Conservation (phyloP, 495 filamentous ascomycete species). For the Podospora conica region DNA sequence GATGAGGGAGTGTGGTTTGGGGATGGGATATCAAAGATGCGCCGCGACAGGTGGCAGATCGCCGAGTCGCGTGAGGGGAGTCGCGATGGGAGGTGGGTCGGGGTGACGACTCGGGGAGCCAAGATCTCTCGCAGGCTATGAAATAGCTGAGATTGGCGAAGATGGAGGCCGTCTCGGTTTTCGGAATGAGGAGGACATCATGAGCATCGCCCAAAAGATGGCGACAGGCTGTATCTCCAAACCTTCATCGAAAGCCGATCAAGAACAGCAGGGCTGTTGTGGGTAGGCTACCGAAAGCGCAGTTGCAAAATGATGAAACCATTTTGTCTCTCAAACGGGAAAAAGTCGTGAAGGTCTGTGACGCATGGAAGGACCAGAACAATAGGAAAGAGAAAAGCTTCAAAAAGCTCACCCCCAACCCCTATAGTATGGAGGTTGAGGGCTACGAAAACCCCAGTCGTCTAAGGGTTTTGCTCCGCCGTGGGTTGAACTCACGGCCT, state of each 20-base stretch:
- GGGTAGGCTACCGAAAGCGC: neutral
- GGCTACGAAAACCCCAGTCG: neutral
- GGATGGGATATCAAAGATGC: neutral
- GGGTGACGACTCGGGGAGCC: neutral
- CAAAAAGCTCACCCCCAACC: neutral
- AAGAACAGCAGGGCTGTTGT: neutral
- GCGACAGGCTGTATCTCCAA: neutral
- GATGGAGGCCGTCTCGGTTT: neutral
- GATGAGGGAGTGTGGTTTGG: conserved; percentile 38
- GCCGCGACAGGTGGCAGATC: neutral
- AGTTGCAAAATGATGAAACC: neutral
- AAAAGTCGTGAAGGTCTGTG: too few relatives aligned
- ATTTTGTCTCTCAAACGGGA: too few relatives aligned
- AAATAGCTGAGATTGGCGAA: neutral
- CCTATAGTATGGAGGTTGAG: neutral
- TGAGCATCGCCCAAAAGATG: neutral
- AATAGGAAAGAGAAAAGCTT: neutral
- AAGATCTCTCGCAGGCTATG: neutral
- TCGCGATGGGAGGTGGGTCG: neutral
- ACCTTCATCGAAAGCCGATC: neutral
- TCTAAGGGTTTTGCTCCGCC: neutral
- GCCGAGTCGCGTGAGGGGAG: neutral
- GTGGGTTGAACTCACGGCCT: neutral
- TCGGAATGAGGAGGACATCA: neutral
- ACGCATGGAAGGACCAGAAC: too few relatives aligned